Conservation (phyloP, 371 early-diverging fungal genomes). For the Chytridium lagenaria region DNA sequence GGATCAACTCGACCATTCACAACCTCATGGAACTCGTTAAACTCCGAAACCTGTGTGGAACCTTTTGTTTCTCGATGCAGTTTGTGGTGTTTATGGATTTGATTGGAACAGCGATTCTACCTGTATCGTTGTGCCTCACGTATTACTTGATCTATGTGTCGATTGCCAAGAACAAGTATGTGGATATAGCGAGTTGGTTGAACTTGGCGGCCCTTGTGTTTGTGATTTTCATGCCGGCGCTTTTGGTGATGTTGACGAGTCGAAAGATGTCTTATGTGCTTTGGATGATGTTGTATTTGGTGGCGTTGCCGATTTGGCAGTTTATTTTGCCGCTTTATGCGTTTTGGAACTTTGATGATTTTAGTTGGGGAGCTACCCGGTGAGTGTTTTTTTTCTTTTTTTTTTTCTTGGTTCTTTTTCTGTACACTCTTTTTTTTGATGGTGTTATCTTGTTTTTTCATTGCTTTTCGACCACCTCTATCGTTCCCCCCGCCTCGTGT, state of each 20-base stretch:
- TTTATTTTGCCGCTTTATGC: slow-evolving; percentile 93
- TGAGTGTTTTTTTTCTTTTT: background rate
- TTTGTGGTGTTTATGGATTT: slow-evolving; percentile 96
- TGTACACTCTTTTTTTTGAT: too few relatives aligned
- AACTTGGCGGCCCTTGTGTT: slow-evolving; percentile 24
- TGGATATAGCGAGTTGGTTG: slow-evolving; percentile 22
- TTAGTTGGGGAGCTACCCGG: slow-evolving; percentile 96
- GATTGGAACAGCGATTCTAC: slow-evolving; percentile 95
- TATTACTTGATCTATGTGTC: slow-evolving; percentile 71
- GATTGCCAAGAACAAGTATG: slow-evolving; percentile 23
- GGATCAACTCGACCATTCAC: slow-evolving; percentile 98
- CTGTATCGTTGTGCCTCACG: slow-evolving; percentile 92
- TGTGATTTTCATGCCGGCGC: slow-evolving; percentile 23
- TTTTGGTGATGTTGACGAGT: slow-evolving; percentile 32
- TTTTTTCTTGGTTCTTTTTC: background rate
- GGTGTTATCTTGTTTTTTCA: too few relatives aligned
- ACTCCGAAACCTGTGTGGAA: slow-evolving; percentile 92
- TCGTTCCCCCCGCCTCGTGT: too few relatives aligned
- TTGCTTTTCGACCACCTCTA: too few relatives aligned
- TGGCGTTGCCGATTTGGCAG: slow-evolving; percentile 39
- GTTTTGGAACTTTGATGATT: slow-evolving; percentile 99
- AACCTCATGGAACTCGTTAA: slow-evolving; percentile 92
- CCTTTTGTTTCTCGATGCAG: slow-evolving; percentile 98
- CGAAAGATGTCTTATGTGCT: slow-evolving; percentile 26
- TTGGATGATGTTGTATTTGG: slow-evolving; percentile 42